Evolutionary conservation across 345 rosid species (phyloP), one percentile per base, ranked within the genome.

Genomic region (Microcos paniculata): DNA sequence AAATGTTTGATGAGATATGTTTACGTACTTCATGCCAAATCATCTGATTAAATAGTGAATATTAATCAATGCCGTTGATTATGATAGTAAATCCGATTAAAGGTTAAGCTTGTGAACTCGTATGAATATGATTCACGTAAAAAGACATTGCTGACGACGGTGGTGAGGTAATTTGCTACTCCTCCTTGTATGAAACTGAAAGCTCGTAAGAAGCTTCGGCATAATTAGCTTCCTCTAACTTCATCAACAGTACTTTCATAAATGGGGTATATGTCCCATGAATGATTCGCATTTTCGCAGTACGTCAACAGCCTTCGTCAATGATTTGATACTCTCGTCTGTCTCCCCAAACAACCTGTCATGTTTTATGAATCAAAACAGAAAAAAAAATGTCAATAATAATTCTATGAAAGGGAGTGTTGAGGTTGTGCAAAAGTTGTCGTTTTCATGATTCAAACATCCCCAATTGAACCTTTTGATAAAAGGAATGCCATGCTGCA

Each of bases 221-320:
- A 19, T 74, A 90, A n/a, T n/a, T n/a, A 52, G 99, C 97, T 86
- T 95, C 96, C 65, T 91, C 97, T 87, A 93, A 79, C 84, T 89
- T 91, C 84, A 80, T 71, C 42, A 83, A 33, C 70, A 95, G 96
- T 67, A 90, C 93, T 82, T 89, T 95, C 84, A 89, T 79, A 82
- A 95, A 93, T 46, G 76, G 75, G 38, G 96, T 82, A 49, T 76
- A 77, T 38, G 84, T 87, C 52, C 98, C 99, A 19, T 91, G 96
- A 59, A 92, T 95, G 21, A 90, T 83, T 65, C 87, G n/a, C n/a
- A n/a, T n/a, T n/a, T n/a, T n/a, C n/a, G 72, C 61, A 95, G 86
- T 75, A 91, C 77, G 67, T 91, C 90, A 4, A 80, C 79, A n/a
- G 98, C 90, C 72, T 83, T 87, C 19, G 79, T 84, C 67, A 93